Percentiles rank a stretch among this genome's conserved stretches.
Evolutionary conservation across 148 eudicot species (phyloP).

Genomic region (Oxyria digyna): DNA sequence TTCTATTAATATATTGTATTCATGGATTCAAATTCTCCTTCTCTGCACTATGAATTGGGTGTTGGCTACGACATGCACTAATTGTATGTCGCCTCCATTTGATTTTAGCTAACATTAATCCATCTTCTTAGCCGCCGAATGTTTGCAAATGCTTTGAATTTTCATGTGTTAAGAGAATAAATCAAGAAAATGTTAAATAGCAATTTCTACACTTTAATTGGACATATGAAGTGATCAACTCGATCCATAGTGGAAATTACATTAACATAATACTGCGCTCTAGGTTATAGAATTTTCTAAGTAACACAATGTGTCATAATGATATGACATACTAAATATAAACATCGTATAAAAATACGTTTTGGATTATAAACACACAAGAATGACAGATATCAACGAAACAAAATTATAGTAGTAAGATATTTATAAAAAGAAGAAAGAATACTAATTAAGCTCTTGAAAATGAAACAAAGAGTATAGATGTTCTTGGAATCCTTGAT

Average conservation of each 20-base stretch:
- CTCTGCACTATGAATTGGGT: not conserved
- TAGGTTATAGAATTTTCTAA: not conserved
- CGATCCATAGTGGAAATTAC: no score
- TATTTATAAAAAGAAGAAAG: no score
- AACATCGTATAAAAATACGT: not conserved
- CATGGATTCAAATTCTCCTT: not conserved
- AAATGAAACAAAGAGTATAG: not conserved
- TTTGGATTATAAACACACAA: no score
- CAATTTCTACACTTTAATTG: not conserved
- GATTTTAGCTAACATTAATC: not conserved
- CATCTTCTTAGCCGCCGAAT: not conserved
- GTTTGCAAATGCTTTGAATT: not conserved
- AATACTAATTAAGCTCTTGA: not conserved
- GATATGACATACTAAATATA: not conserved
- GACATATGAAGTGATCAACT: no score
- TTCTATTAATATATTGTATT: not conserved
- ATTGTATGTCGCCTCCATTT: not conserved
- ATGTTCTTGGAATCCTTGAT: not conserved
- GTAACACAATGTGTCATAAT: not conserved
- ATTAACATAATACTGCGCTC: not conserved
- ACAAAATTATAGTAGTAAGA: no score
- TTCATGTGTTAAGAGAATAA: not conserved
- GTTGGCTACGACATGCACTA: not conserved
- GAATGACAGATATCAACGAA: no score
- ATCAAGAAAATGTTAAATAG: not conserved